Percentiles rank a stretch among this genome's conserved stretches.
Evolutionary conservation across 2,329 filamentous ascomycete species (phyloP).

Genomic region (Calonectria hongkongensis): DNA sequence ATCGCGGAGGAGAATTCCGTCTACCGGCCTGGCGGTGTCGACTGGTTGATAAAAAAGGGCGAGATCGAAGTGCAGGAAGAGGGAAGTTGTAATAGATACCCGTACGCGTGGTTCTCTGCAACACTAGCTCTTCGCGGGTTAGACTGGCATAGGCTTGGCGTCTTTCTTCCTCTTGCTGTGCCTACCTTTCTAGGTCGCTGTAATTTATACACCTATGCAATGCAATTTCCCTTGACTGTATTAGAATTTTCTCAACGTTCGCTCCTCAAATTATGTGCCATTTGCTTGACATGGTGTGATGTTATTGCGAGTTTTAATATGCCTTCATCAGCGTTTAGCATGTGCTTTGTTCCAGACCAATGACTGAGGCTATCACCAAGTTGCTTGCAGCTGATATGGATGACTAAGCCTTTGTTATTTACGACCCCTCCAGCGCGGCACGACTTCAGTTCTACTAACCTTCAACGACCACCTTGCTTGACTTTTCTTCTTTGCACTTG

Average conservation of each 20-base stretch:
- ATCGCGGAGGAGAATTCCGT: constrained; percentile 57
- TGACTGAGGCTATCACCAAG: not conserved
- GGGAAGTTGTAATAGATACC: constrained; percentile 65
- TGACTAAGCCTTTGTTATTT: constrained; percentile 25
- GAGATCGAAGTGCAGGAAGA: constrained; percentile 67
- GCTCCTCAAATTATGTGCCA: not conserved
- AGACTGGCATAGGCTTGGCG: constrained; percentile 71
- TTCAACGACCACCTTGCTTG: not conserved
- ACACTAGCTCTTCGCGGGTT: constrained; percentile 66
- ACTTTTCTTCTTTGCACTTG: not conserved
- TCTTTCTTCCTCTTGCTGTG: constrained; percentile 67
- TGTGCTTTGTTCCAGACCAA: not conserved
- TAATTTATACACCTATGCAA: constrained; percentile 79
- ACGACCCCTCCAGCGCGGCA: constrained; percentile 27
- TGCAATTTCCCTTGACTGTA: constrained; percentile 71
- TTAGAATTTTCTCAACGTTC: constrained; percentile 9
- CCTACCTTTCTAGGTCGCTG: constrained; percentile 73
- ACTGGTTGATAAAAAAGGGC: constrained; percentile 67
- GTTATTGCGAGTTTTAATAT: no score
- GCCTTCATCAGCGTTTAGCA: no score
- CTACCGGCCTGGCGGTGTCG: constrained; percentile 61
- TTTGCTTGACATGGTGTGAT: not conserved
- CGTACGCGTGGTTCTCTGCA: constrained; percentile 61
- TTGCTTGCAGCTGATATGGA: not conserved
- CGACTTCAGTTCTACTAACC: not conserved